These are phyloP conservation scores for Coemansia sp. DNA, from an alignment of 192 early-diverging fungal genomes.

Conservation along the genomic window DNA sequence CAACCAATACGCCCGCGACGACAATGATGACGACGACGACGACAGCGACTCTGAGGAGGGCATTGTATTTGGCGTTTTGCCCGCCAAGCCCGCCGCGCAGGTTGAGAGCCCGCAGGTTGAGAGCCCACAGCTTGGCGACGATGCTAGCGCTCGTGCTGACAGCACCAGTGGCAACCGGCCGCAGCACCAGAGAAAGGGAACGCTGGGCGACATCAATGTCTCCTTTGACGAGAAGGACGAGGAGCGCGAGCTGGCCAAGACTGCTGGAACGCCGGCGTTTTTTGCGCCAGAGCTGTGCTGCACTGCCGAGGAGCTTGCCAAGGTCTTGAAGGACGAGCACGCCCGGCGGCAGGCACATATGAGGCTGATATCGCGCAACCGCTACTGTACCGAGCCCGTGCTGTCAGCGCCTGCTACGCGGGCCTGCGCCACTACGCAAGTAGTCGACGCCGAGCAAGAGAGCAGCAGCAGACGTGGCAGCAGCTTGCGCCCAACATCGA, in stretches of 20 bases:
- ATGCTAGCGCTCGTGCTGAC: neutral
- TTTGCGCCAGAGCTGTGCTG: constrained; percentile 98
- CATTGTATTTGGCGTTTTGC: constrained; percentile 41
- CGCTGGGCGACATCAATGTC: constrained; percentile 42
- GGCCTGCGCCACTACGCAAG: neutral
- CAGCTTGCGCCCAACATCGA: constrained; percentile 29
- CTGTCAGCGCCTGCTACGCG: constrained; percentile 2
- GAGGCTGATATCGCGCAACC: constrained; percentile 15
- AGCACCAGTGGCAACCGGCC: constrained; percentile 13
- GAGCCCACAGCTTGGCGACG: neutral
- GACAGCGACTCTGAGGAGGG: constrained; percentile 28
- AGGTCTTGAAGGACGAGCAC: constrained; percentile 35
- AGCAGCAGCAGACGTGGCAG: neutral
- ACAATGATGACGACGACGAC: constrained; percentile 10
- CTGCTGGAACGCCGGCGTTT: constrained; percentile 95
- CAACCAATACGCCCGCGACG: constrained; percentile 9
- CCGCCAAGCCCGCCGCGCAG: neutral
- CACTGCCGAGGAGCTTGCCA: constrained; percentile 51
- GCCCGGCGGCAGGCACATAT: constrained; percentile 14
- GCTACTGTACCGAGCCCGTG: constrained; percentile 16
- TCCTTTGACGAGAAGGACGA: constrained; percentile 59
- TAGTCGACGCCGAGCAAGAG: neutral
- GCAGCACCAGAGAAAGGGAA: constrained; percentile 34
- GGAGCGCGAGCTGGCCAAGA: constrained; percentile 90
- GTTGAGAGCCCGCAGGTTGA: neutral